phyloP scores from a whole-genome alignment of 2,329 filamentous ascomycete species.

The Pestalotiopsis sp. region DNA sequence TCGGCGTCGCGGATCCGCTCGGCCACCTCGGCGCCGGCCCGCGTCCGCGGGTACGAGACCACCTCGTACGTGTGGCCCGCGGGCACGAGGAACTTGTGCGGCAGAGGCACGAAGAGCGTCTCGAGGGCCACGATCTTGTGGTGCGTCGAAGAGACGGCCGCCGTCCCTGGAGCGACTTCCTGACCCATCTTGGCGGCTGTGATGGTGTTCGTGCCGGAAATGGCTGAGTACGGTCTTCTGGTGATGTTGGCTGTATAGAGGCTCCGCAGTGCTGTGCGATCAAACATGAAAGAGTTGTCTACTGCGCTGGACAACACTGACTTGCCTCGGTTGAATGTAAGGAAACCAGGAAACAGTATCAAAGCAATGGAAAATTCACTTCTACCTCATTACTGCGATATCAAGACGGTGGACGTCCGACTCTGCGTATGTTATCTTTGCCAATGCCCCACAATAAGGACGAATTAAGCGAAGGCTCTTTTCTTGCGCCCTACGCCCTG shows the following conservation, averaged over 20 bases:
- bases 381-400: not conserved
- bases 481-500: not conserved
- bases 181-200: not conserved
- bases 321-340: not conserved
- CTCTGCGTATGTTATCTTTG: not conserved
- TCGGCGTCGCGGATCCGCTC: conserved; percentile 37
- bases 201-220: not conserved
- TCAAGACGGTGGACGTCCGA: not conserved
- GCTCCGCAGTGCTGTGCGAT: not conserved
- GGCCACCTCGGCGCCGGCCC: conserved; percentile 24
- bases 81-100: conserved; percentile 26
- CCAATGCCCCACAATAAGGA: not conserved
- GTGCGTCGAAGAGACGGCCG: conserved; percentile 19
- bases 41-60: conserved; percentile 28
- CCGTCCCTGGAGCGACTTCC: not conserved
- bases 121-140: conserved; percentile 37
- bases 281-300: not conserved
- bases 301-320: no score
- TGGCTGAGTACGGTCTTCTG: not conserved
- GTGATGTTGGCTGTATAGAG: not conserved
- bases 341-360: not conserved
- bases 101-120: conserved; percentile 32
- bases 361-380: not conserved
- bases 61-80: conserved; percentile 34
- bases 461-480: not conserved